These are phyloP conservation scores for Corynespora cassiicola DNA, from an alignment of 2,329 filamentous ascomycete genomes.

Conservation along the genomic window DNA sequence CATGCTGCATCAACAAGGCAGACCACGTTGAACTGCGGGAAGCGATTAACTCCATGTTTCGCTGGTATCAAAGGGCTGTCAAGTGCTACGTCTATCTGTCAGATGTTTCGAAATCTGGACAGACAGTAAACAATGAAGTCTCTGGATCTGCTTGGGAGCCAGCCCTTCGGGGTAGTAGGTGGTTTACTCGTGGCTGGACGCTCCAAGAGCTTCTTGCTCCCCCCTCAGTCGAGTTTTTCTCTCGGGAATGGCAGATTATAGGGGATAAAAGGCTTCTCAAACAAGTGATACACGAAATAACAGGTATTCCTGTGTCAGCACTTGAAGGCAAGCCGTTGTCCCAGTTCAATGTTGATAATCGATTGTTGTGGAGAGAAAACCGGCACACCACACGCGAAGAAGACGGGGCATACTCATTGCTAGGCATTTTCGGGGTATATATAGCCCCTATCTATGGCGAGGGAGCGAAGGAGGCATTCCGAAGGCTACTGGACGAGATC, in stretches of 20 bases:
- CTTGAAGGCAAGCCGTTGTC: slow-evolving; percentile 15
- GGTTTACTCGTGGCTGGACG: slow-evolving; percentile 22
- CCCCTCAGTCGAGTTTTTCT: slow-evolving; percentile 21
- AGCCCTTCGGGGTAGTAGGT: slow-evolving; percentile 18
- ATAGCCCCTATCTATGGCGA: slow-evolving; percentile 13
- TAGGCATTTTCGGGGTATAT: slow-evolving; percentile 17
- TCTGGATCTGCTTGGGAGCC: slow-evolving; percentile 14
- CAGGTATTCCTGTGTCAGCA: slow-evolving; percentile 15
- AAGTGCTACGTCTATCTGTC: slow-evolving; percentile 22
- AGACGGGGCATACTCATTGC: slow-evolving; percentile 23
- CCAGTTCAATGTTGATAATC: slow-evolving; percentile 19
- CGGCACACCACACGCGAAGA: slow-evolving; percentile 25
- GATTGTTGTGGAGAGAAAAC: slow-evolving; percentile 23
- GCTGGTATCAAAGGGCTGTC: slow-evolving; percentile 22
- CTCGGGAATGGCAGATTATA: slow-evolving; percentile 13
- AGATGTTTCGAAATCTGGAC: slow-evolving; percentile 16
- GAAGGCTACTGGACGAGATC: slow-evolving; percentile 18
- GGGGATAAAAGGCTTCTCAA: slow-evolving; percentile 17
- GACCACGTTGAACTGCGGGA: slow-evolving; percentile 15
- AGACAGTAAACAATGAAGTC: slow-evolving; percentile 6
- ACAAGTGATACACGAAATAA: slow-evolving; percentile 19
- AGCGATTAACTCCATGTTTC: slow-evolving; percentile 25
- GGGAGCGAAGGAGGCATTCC: slow-evolving; percentile 12
- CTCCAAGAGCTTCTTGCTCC: slow-evolving; percentile 25
- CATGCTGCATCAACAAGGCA: slow-evolving; percentile 22